Conservation (phyloP, 257 asterid species). For the Fraxinus americana region DNA sequence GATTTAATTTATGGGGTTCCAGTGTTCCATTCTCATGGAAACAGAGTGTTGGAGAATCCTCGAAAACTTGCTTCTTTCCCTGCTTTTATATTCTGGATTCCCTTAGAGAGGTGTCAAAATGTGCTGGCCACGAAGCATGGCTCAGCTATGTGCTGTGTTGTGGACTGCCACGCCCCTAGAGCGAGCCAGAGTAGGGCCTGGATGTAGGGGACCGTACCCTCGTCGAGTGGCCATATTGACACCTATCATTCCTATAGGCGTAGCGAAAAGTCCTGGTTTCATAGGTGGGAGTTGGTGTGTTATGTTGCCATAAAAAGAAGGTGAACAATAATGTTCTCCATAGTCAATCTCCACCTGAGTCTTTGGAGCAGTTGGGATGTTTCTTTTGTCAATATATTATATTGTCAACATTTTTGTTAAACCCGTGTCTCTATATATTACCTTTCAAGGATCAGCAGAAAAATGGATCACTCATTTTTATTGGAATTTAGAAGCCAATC, state of each 20-base stretch:
- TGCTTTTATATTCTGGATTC: constrained; percentile 10
- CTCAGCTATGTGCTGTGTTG: background rate
- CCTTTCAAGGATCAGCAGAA: background rate
- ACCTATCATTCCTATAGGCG: constrained; percentile 3
- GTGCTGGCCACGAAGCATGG: background rate
- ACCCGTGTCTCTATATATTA: constrained; percentile 11
- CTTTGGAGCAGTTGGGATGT: constrained; percentile 65
- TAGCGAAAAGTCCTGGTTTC: constrained; percentile 45
- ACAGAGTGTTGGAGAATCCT: constrained; percentile 26
- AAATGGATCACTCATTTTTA: background rate
- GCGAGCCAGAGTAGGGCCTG: background rate
- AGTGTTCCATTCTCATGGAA: background rate
- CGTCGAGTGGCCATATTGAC: background rate
- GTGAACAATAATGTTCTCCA: constrained; percentile 31
- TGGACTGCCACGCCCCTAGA: background rate
- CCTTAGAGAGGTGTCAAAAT: background rate
- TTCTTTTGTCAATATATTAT: constrained; percentile 26
- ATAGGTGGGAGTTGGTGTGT: constrained; percentile 76
- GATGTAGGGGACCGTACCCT: background rate
- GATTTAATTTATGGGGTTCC: background rate
- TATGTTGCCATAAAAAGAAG: constrained; percentile 47
- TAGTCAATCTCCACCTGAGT: constrained; percentile 47
- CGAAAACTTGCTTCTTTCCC: constrained; percentile 21
- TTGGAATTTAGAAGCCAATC: background rate
- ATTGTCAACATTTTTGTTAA: constrained; percentile 23